Base-by-base conservation (phyloP, 129 eudicot genomes). In the Scalesia atractyloides region DNA sequence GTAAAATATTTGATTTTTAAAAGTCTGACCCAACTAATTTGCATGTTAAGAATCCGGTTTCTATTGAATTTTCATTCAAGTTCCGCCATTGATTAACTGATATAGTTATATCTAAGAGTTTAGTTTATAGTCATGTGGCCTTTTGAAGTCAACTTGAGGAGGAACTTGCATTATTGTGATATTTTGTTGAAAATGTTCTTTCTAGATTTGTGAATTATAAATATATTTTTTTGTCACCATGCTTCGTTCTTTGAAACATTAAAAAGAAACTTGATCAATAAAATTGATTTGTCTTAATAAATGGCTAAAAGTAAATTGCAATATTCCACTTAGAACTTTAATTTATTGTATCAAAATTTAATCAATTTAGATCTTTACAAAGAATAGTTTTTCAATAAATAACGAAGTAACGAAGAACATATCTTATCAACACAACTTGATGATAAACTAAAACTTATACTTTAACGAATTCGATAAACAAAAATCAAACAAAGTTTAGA, bases 61-160 rank as follows among this genome's bases (percentile, higher is more conserved):
- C 2, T 1, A 24, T 3, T 24, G 30, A 24, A 3, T 24, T 24
- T 24, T 24, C 30, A 3, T 24, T 24, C 30, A 24, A 24, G 30
- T 24, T 24, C 30, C 30, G 30, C 2, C 30, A 24, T 3, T 24
- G 30, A 3, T 24, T 24, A 24, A 24, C 30, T 24, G 30, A 34
- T 15, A 10, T 60, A 66, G 13, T 36, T 6, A 39, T 41, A 64
- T 65, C 36, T 46, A 44, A 53, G 47, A 9, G 10, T 26, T 75
- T 54, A 56, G 44, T 54, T 67, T 65, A 66, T 15, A 66, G 3
- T 24, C 18, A 24, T 37, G 73, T 22, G 37, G 17, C 10, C 43
- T 9, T 57, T 7, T 26, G 4, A 54, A 75, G 80, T 75, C 74
- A 75, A 66, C 73, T 75, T 66, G 36, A 56, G 80, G 80, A 75